Evolutionary conservation across 192 early-diverging fungal species (phyloP).

Genomic region (Chytriomyces sp.): DNA sequence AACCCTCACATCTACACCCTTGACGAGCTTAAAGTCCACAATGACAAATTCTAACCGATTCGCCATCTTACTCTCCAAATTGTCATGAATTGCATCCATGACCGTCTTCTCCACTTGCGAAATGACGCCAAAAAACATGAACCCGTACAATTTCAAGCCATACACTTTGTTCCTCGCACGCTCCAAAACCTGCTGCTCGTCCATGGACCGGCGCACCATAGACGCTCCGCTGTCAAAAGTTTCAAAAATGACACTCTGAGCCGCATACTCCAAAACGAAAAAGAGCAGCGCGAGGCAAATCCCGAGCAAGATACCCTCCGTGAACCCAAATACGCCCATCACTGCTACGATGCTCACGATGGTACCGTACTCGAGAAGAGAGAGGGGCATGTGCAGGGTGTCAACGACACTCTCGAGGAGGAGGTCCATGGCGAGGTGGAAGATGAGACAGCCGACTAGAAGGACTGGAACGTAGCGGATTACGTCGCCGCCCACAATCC

Average conservation of each 20-base stretch:
- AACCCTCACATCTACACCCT: slow-evolving; percentile 68
- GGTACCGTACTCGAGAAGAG: slow-evolving; percentile 82
- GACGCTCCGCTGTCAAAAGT: slow-evolving; percentile 65
- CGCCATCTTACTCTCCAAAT: slow-evolving; percentile 25
- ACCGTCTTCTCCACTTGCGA: slow-evolving; percentile 42
- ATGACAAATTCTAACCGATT: slow-evolving; percentile 84
- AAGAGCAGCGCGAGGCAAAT: slow-evolving; percentile 92
- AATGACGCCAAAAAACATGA: slow-evolving; percentile 88
- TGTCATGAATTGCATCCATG: slow-evolving; percentile 11
- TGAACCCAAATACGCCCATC: slow-evolving; percentile 88
- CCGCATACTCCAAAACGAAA: slow-evolving; percentile 75
- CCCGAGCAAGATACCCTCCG: slow-evolving; percentile 93
- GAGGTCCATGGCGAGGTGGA: slow-evolving; percentile 93
- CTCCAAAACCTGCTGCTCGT: slow-evolving; percentile 85
- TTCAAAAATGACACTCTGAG: slow-evolving; percentile 44
- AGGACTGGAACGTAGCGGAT: slow-evolving; percentile 92
- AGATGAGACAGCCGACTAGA: slow-evolving; percentile 95
- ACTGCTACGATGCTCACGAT: slow-evolving; percentile 80
- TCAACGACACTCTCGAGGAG: slow-evolving; percentile 89
- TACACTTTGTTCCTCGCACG: slow-evolving; percentile 84
- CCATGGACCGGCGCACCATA: slow-evolving; percentile 84
- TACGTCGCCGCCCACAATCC: slow-evolving; percentile 81
- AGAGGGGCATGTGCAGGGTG: slow-evolving; percentile 80
- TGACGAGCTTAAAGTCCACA: slow-evolving; percentile 85
- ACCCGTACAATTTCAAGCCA: slow-evolving; percentile 86